Percentiles rank a stretch among this genome's conserved stretches.
Evolutionary conservation across 768 basidiomycete genomes (phyloP).

Genomic region (Trametes maxima): DNA sequence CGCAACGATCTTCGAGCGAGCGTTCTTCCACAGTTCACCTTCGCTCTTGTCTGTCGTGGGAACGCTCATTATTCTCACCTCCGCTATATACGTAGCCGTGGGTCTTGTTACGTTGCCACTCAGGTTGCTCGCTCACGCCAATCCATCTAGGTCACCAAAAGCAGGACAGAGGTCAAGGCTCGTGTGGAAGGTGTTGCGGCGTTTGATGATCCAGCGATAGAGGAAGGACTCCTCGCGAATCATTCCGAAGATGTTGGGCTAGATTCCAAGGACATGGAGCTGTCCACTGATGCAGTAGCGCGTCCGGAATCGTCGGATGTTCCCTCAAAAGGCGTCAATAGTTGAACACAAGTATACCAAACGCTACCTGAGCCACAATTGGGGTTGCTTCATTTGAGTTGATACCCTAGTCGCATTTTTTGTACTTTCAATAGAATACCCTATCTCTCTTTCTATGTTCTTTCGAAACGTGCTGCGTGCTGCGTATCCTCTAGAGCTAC

Average conservation of each 20-base stretch:
- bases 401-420: too few relatives aligned
- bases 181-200: background rate
- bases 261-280: constrained; percentile 14
- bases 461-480: too few relatives aligned
- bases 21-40: constrained; percentile 64
- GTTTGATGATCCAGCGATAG: constrained; percentile 29
- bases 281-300: background rate
- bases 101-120: constrained; percentile 25
- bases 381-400: too few relatives aligned
- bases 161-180: constrained; percentile 11
- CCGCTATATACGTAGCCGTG: constrained; percentile 70
- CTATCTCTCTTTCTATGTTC: too few relatives aligned
- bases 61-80: constrained; percentile 60
- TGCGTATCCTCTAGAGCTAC: too few relatives aligned
- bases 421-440: too few relatives aligned
- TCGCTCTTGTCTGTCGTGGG: constrained; percentile 63
- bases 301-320: background rate
- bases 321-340: background rate
- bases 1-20: constrained; percentile 61
- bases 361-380: background rate
- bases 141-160: constrained; percentile 27
- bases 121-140: background rate
- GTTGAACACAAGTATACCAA: background rate
- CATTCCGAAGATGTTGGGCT: constrained; percentile 5
- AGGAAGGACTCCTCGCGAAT: constrained; percentile 32